Percentiles rank a stretch among this genome's conserved stretches.
phyloP scores from a whole-genome alignment of 2,329 filamentous ascomycete genomes.

The Aspergillus fumigatiaffinis region DNA sequence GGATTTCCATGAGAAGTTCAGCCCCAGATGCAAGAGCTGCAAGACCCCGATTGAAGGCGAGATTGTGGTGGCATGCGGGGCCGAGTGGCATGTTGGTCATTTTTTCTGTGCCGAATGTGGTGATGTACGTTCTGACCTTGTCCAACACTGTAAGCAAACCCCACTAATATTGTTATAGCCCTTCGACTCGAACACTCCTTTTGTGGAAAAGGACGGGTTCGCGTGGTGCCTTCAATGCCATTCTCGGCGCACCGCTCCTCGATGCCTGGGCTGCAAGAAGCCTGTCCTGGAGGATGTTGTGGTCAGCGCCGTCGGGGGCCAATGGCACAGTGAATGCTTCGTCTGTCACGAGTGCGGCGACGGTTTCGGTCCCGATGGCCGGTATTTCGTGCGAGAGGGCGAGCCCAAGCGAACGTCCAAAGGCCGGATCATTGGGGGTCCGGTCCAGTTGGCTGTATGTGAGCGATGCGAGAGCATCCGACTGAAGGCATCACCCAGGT shows the following conservation, averaged over 20 bases:
- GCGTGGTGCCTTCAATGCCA: constrained; percentile 95
- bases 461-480: constrained; percentile 60
- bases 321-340: constrained; percentile 95
- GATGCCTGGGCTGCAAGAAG: constrained; percentile 78
- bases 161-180: constrained; percentile 38
- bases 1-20: constrained; percentile 96
- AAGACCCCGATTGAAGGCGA: constrained; percentile 95
- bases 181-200: constrained; percentile 63
- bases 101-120: constrained; percentile 99
- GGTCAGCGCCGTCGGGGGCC: constrained; percentile 78
- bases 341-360: constrained; percentile 66
- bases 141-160: background rate
- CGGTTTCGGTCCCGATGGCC: constrained; percentile 56
- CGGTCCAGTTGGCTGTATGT: constrained; percentile 58
- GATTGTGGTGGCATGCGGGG: constrained; percentile 86
- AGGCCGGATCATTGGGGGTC: constrained; percentile 44
- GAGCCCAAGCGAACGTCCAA: constrained; percentile 43
- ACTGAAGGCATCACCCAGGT: constrained; percentile 51
- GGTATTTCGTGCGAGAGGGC: constrained; percentile 60
- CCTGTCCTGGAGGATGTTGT: constrained; percentile 89
- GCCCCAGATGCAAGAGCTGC: constrained; percentile 91
- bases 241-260: constrained; percentile 82
- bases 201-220: constrained; percentile 96
- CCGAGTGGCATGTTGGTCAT: constrained; percentile 96
- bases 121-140: constrained; percentile 51